phyloP scores from a whole-genome alignment of 352 stramenopile species.

The Globisporangium viniferum region DNA sequence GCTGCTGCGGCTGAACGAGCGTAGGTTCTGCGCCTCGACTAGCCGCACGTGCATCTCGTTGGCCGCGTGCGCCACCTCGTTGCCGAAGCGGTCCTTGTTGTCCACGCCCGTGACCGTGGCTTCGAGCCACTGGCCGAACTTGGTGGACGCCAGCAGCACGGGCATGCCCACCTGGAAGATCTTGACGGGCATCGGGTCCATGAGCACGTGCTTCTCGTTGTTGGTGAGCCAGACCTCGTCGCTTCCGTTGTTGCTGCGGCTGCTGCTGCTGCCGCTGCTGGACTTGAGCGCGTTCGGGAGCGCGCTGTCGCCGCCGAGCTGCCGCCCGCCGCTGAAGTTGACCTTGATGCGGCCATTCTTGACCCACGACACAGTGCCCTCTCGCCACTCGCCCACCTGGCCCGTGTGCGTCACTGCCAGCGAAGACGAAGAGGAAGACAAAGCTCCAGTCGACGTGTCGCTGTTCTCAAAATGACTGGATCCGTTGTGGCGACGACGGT shows the following conservation, averaged over 20 bases:
- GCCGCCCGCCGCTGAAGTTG: conserved; percentile 43
- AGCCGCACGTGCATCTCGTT: conserved; percentile 59
- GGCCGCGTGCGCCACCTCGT: conserved; percentile 26
- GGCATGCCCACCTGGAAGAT: conserved; percentile 49
- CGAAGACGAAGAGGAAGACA: neutral
- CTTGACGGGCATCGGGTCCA: conserved; percentile 43
- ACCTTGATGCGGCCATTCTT: conserved; percentile 56
- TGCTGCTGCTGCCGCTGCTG: neutral
- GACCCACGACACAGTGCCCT: conserved; percentile 58
- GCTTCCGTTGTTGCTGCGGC: conserved; percentile 10
- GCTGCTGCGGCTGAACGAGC: conserved; percentile 23
- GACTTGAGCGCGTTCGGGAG: neutral
- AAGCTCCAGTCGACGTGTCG: neutral
- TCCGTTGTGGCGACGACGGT: neutral
- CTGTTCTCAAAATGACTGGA: neutral
- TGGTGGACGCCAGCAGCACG: conserved; percentile 47
- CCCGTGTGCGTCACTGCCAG: neutral
- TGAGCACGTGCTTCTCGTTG: conserved; percentile 42
- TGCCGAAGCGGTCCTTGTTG: conserved; percentile 39
- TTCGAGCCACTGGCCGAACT: conserved; percentile 50
- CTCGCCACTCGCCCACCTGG: conserved; percentile 39
- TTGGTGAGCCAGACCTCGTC: conserved; percentile 42
- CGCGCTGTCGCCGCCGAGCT: conserved; percentile 22
- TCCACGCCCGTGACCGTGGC: conserved; percentile 38
- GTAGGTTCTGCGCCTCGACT: conserved; percentile 48